Evolutionary conservation across 306 rosid genomes (phyloP).

Genomic region (Lotus japonicus): DNA sequence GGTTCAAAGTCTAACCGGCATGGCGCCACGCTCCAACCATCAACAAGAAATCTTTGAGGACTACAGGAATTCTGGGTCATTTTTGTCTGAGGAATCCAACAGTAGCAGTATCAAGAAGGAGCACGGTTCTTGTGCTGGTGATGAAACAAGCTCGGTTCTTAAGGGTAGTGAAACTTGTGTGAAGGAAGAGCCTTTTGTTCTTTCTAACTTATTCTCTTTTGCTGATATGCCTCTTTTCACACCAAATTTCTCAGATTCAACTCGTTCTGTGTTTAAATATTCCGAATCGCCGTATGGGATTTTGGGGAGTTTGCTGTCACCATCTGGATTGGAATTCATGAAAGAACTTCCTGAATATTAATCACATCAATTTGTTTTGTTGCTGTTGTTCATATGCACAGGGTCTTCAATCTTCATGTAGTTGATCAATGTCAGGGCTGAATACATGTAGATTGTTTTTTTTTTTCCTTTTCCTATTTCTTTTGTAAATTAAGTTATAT

Average conservation of each 20-base stretch:
- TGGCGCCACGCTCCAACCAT: background rate
- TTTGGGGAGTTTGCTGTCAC: conserved; percentile 34
- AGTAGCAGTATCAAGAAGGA: background rate
- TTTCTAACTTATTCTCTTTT: background rate
- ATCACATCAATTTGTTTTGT: background rate
- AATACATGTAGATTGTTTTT: background rate
- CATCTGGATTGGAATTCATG: conserved; percentile 48
- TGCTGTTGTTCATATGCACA: background rate
- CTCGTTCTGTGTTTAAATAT: conserved; percentile 23
- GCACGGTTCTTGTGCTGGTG: background rate
- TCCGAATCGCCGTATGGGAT: conserved; percentile 18
- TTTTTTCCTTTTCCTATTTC: background rate
- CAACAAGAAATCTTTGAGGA: background rate
- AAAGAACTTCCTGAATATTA: conserved; percentile 45
- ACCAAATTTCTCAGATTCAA: conserved; percentile 32
- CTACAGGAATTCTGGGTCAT: background rate
- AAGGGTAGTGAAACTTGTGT: conserved; percentile 14
- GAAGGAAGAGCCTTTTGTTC: background rate
- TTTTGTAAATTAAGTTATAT: background rate
- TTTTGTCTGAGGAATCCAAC: background rate
- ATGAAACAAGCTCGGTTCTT: conserved; percentile 7
- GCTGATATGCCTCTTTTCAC: conserved; percentile 47
- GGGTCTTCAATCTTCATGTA: background rate
- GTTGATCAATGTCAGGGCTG: background rate
- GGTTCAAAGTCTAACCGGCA: conserved; percentile 70